Conservation (phyloP, 2,329 filamentous ascomycete genomes). For the Venturia aucupariae region DNA sequence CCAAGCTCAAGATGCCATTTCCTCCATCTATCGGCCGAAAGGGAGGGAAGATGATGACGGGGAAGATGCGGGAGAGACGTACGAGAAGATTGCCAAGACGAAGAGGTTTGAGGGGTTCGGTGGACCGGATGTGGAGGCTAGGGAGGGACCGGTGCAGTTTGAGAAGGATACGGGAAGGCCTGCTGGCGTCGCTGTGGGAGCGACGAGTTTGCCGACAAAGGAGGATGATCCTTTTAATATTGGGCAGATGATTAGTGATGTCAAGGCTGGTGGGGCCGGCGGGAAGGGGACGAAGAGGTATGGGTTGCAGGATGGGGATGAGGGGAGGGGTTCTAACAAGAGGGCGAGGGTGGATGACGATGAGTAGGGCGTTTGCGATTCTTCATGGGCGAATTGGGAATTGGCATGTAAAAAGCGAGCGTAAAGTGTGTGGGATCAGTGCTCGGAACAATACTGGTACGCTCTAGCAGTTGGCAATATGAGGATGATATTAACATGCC, state of each 20-base stretch:
- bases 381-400: background rate
- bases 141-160: conserved; percentile 91
- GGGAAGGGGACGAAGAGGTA: conserved; percentile 65
- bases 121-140: conserved; percentile 66
- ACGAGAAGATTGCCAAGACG: conserved; percentile 79
- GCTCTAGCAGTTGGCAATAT: background rate
- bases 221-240: conserved; percentile 80
- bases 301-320: conserved; percentile 59
- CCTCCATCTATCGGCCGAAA: conserved; percentile 80
- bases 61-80: conserved; percentile 68
- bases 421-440: background rate
- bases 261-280: conserved; percentile 40
- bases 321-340: conserved; percentile 46
- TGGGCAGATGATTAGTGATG: conserved; percentile 84
- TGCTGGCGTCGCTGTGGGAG: conserved; percentile 18
- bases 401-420: background rate
- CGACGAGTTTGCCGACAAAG: background rate
- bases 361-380: background rate
- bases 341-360: conserved; percentile 58
- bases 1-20: conserved; percentile 88
- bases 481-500: background rate
- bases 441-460: background rate
- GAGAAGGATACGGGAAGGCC: conserved; percentile 62
- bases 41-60: conserved; percentile 65
- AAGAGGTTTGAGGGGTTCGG: conserved; percentile 87